A percentile compares a stretch with the other conserved stretches of the same genome.
Conservation (phyloP, 345 rosid genomes). For the Turritis glabra region DNA sequence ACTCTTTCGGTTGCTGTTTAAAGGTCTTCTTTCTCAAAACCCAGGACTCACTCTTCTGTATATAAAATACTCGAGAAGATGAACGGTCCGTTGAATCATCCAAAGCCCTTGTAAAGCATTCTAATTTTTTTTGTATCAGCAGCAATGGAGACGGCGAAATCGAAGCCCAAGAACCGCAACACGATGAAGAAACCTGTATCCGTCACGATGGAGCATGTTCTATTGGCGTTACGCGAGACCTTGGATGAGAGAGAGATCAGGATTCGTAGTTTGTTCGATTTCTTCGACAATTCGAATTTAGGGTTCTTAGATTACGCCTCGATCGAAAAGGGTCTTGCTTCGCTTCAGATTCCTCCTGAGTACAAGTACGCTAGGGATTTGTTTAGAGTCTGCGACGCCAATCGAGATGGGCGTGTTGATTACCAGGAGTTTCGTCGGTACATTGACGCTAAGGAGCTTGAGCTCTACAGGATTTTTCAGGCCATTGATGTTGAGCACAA, state of each 20-base stretch:
- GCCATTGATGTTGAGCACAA: conserved; percentile 82
- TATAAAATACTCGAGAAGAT: conserved; percentile 2
- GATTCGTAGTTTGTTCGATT: conserved; percentile 72
- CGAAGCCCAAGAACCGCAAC: conserved; percentile 44
- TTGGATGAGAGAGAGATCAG: conserved; percentile 85
- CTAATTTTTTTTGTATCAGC: background rate
- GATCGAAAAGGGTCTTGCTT: conserved; percentile 83
- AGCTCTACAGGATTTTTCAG: conserved; percentile 73
- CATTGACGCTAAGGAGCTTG: conserved; percentile 87
- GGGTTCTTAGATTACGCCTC: conserved; percentile 80
- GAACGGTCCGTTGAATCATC: conserved; percentile 32
- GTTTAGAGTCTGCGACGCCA: conserved; percentile 80
- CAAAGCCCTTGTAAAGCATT: background rate
- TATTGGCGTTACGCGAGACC: conserved; percentile 77
- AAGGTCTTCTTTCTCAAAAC: conserved; percentile 20
- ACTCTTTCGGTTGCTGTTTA: conserved; percentile 15
- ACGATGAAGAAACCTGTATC: conserved; percentile 55
- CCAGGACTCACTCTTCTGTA: background rate
- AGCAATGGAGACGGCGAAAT: conserved; percentile 41
- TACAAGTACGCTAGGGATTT: conserved; percentile 92
- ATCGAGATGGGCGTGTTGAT: conserved; percentile 88
- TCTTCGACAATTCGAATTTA: conserved; percentile 63
- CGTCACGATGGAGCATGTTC: conserved; percentile 79
- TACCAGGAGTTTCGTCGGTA: conserved; percentile 86
- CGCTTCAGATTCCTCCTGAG: conserved; percentile 81